Evolutionary conservation across 768 basidiomycete species (phyloP).

Genomic region (Leccinum fibrillosum): DNA sequence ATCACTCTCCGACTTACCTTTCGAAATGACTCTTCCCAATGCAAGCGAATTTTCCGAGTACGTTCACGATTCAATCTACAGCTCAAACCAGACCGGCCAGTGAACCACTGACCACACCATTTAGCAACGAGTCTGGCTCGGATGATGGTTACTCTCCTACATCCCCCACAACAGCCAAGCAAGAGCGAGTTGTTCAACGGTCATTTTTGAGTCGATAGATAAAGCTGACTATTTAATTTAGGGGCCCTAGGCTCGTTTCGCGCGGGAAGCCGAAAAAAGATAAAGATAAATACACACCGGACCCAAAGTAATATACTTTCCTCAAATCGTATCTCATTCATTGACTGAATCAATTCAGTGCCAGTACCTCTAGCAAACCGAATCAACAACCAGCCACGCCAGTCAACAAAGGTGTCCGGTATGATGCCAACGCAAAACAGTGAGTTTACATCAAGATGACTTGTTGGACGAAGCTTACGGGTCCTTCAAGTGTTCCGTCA

Average conservation of each 20-base stretch:
- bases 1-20: not conserved
- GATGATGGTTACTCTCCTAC: not conserved
- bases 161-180: not conserved
- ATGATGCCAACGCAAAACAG: not conserved
- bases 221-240: not conserved
- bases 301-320: not conserved
- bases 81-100: not conserved
- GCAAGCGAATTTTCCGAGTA: not conserved
- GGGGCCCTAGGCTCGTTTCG: not conserved
- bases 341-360: not conserved
- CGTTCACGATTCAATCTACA: not conserved
- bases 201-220: not conserved
- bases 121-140: not conserved
- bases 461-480: not conserved
- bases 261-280: not conserved
- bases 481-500: not conserved
- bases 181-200: not conserved
- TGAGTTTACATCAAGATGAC: not conserved
- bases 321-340: not conserved
- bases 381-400: not conserved
- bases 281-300: fast-evolving
- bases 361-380: not conserved
- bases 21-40: not conserved
- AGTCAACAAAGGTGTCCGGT: not conserved
- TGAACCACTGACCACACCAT: not conserved